Base-by-base conservation (phyloP, 2,329 filamentous ascomycete genomes). In the Fusarium sp. region DNA sequence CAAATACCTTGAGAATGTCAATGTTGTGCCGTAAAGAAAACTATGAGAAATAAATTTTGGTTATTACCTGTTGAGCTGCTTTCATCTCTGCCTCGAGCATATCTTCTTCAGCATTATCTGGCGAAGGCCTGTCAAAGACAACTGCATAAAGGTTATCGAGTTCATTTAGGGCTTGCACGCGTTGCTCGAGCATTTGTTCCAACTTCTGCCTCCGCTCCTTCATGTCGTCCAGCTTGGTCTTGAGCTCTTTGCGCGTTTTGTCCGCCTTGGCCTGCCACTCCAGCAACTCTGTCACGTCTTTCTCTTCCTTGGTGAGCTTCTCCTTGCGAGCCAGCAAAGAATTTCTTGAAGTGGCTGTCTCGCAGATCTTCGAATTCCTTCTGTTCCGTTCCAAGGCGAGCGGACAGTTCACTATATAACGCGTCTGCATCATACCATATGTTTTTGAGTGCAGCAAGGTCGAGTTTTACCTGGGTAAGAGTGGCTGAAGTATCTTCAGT, bases 251-350 rank as follows among this genome's bases (percentile, higher is more conserved):
- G 20, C 57, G 47, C 20, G 36, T 54, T 7, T 54, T 61, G 15
- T 61, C 57, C 18, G 57, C 57, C 30, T 61, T 61, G 7, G 30
- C 28, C 30, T 28, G 47, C 36, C 47, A 61, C n/a, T 61, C 47
- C 11, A 42, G 30, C 18, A 61, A 13, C 15, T 35, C 36, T 28
- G 15, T 16, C 57, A 42, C 47, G n/a, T 61, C 57, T 36, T 61
- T 35, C 13, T 61, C 57, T 18, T 61, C 57, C 30, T 36, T 61
- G 2, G 0, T 33, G n/a, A 61, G 57, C 14, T 54, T 61, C 11
- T 54, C 47, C 11, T 36, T 61, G n/a, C 30, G 57, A 42, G 5
- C 47, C 57, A 22, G 10, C 36, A 61, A 61, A 61, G 22, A 61
- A 33, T 6, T 42, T 61, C 8, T 35, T 54, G 4, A 41, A 16